phyloP scores from a whole-genome alignment of 1,284 basidiomycete genomes.

The Chalciporus sp. region DNA sequence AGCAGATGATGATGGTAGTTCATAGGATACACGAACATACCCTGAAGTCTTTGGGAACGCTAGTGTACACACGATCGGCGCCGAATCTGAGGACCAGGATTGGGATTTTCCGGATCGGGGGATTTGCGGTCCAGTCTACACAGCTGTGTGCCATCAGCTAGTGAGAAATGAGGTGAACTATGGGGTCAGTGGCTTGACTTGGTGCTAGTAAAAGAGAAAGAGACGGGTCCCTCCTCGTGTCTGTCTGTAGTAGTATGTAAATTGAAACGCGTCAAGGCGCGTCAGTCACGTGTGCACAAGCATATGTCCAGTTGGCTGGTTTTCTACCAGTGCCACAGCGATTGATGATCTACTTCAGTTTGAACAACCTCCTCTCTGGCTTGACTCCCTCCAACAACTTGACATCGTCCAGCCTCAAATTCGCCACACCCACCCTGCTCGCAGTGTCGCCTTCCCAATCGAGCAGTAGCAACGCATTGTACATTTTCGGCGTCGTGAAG shows the following conservation, averaged over 20 bases:
- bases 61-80: slow-evolving; percentile 21
- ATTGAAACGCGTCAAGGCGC: background rate
- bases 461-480: background rate
- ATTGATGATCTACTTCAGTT: background rate
- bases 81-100: slow-evolving; percentile 23
- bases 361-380: background rate
- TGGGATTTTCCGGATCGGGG: slow-evolving; percentile 24
- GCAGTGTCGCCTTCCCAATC: slow-evolving; percentile 1
- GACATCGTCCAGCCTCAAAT: background rate
- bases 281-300: background rate
- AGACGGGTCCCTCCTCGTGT: background rate
- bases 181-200: background rate
- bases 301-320: too few relatives aligned
- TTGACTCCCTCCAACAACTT: background rate
- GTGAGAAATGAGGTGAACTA: background rate
- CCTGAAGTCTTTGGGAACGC: slow-evolving; percentile 23
- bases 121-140: slow-evolving; percentile 23
- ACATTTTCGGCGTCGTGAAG: background rate
- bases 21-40: background rate
- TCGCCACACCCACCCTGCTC: background rate
- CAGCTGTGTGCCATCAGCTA: slow-evolving; percentile 27
- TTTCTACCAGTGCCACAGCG: too few relatives aligned
- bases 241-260: background rate
- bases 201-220: background rate
- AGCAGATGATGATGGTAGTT: background rate